Base-by-base conservation (phyloP, 2,329 filamentous ascomycete genomes). In the Magnaporthales sp. region DNA sequence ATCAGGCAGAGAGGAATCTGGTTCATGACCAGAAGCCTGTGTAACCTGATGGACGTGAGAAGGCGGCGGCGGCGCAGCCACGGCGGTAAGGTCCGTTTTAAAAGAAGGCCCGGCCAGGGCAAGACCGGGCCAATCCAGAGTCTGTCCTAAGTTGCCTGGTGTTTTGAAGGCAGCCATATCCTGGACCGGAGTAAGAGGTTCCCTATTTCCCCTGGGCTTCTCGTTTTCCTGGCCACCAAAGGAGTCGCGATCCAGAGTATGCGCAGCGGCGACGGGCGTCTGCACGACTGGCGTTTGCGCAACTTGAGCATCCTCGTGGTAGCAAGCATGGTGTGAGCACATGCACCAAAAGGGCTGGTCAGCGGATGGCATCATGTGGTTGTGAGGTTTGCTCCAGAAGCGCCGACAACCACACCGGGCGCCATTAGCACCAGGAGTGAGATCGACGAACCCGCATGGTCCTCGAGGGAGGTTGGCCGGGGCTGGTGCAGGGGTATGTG, bases 301-400 rank as follows among this genome's bases (percentile, higher is more conserved):
- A 62, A 74, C 68, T 67, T 74, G 75, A 30, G 72, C 75, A 70
- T 86, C 80, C 73, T 87, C 85, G 68, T 88, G 85, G 68, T 80
- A 88, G 73, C 85, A 88, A 66, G 85, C 85, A 74, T 88, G 85
- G 70, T 88, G 85, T 65, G 82, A 83, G 72, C 85, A 88, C 85
- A 87, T 87, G 76, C 85, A 88, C 79, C 81, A 86, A 68, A 78
- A 77, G 30, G 77, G 71, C 71, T 85, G 80, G 66, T 81, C 80
- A 73, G 32, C 72, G 75, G 62, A 73, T 69, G 66, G 74, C 22
- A 58, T 13, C 54, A 58, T 24, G 22, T 58, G 24, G 24, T 58
- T 58, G 22, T 58, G 54, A 66, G 75, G 76, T 68, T 80, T 81
- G 71, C 80, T 81, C 84, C 84, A 88, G 75, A 87, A 88, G 65